Evolutionary conservation across 805 yeast genomes (phyloP).

Genomic region (Gaillardinia entomophila): DNA sequence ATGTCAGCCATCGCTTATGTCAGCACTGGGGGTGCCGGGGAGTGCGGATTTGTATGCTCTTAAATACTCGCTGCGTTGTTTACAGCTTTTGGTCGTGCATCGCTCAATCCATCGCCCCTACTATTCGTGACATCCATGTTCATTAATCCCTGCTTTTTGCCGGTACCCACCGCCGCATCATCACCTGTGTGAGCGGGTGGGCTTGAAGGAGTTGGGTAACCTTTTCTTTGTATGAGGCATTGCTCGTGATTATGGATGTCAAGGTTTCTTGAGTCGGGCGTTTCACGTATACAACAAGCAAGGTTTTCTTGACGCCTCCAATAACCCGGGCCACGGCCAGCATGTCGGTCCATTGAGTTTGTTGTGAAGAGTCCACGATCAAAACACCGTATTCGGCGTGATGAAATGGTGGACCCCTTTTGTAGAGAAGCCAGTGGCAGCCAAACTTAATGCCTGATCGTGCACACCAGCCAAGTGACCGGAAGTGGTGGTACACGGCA

Average conservation of each 20-base stretch:
- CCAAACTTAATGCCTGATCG: constrained; percentile 91
- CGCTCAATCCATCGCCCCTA: constrained; percentile 1
- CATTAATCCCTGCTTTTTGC: neutral
- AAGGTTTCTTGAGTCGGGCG: constrained; percentile 37
- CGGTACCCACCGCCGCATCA: neutral
- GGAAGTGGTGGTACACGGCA: constrained; percentile 77
- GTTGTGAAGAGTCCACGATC: constrained; percentile 29
- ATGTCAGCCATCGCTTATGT: neutral
- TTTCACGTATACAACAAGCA: constrained; percentile 65
- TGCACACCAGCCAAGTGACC: constrained; percentile 92
- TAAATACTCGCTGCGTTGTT: neutral
- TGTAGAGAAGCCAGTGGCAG: constrained; percentile 74
- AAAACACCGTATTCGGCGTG: constrained; percentile 85
- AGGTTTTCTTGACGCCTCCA: constrained; percentile 77
- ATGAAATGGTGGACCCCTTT: constrained; percentile 90
- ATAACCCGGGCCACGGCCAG: constrained; percentile 73
- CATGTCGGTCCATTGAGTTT: constrained; percentile 48
- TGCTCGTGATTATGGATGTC: too few species aligned
- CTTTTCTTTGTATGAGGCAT: too few species aligned
- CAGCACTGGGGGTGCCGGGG: neutral
- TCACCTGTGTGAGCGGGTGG: too few species aligned
- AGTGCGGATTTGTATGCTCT: neutral
- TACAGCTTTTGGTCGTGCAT: neutral
- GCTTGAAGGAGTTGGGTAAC: too few species aligned
- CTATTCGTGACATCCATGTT: too few species aligned